Evolutionary conservation across 495 filamentous ascomycete genomes (phyloP), one percentile per base, ranked within the genome.

Genomic region (Neurospora sp.): DNA sequence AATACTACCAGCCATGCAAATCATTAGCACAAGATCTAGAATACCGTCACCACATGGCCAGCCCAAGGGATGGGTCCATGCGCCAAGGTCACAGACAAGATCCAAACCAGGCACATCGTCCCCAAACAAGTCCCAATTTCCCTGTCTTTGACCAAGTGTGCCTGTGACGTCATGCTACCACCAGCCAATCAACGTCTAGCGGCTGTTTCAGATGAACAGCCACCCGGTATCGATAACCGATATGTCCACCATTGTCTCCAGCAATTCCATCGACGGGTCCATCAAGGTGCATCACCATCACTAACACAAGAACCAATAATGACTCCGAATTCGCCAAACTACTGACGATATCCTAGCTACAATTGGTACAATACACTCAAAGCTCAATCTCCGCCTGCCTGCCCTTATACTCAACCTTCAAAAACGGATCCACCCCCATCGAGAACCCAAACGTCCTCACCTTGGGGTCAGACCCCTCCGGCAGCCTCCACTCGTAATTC

Each of bases 401-500:
- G 6, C 35, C 39, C 7, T 72, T 73, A 35, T 74, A 76, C 69
- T 78, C 71, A 69, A 78, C 46, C 70, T 72, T 76, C 49, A 72
- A 12, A 2, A n/a, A 41, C n/a, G 73, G 75, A 35, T 78, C 75
- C 6, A 72, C 49, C 4, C 70, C 27, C 16, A 77, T 18, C 10
- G 35, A 39, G 31, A 74, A 78, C 1, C 60, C 77, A 39, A 74
- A 74, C n/a, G 39, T 60, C 27, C 40, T 54, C 2, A 46, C 12
- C 69, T 49, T 16, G 10, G 77, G 75, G 27, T 27, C 40, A 31
- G 72, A 49, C 4, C 71, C 78, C 23, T 72, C 75, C 9, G 76
- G 71, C 60, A 84, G 42, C 9, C 77, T 75, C 78, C 77, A 83
- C 73, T 85, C 83, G 71, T 83, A 85, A 37, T 81, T 81, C 39